phyloP scores from a whole-genome alignment of 805 yeast species.

The Candida sanyiensis region DNA sequence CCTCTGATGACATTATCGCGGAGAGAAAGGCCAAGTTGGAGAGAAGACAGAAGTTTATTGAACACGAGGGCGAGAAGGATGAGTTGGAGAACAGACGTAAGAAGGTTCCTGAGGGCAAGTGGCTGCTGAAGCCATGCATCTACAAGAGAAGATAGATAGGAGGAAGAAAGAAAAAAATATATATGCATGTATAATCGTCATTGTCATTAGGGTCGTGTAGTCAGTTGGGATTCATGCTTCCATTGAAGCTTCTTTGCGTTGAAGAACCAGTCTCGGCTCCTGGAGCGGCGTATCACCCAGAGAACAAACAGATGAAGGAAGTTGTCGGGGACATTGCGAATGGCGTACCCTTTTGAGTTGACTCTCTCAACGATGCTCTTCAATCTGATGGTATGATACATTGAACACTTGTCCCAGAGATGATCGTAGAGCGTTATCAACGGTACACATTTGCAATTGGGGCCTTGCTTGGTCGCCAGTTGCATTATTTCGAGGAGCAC shows the following conservation, averaged over 20 bases:
- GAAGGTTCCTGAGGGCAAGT: conserved; percentile 66
- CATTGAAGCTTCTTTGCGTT: too few species aligned
- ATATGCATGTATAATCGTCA: neutral
- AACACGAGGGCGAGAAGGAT: conserved; percentile 59
- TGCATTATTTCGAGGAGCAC: neutral
- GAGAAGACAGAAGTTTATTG: conserved; percentile 62
- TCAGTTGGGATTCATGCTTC: too few species aligned
- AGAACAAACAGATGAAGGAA: neutral
- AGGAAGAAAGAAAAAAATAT: too few species aligned
- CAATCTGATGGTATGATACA: neutral
- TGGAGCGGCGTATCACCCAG: neutral
- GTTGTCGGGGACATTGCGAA: neutral
- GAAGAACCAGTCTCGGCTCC: neutral
- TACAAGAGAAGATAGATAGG: conserved; percentile 73
- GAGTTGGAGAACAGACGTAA: conserved; percentile 50
- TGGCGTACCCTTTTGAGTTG: neutral
- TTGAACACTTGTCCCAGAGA: neutral
- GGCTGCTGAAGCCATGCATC: conserved; percentile 93
- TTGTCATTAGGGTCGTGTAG: neutral
- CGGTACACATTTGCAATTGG: neutral
- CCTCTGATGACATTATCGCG: conserved; percentile 60
- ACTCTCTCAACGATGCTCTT: neutral
- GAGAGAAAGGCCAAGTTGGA: conserved; percentile 58
- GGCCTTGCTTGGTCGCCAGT: neutral
- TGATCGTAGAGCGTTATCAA: neutral